phyloP scores from a whole-genome alignment of 192 early-diverging fungal genomes.

The Entomortierella lignicola region DNA sequence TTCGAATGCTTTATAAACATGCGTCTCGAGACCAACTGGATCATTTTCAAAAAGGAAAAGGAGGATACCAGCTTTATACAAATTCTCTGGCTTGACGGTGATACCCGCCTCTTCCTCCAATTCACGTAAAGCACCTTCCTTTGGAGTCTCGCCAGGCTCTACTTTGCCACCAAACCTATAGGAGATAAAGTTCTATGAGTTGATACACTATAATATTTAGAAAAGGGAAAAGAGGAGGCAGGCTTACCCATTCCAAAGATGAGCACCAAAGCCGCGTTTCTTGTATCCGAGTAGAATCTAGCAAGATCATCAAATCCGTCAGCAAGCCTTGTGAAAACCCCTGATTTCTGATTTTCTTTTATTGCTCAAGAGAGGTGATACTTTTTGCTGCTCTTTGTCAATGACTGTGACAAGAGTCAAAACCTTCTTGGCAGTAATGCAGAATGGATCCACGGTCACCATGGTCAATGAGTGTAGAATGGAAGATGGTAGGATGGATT shows the following conservation, averaged over 20 bases:
- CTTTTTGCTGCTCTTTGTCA: conserved; percentile 38
- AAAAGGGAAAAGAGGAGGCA: background rate
- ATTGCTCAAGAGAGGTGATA: too few relatives aligned
- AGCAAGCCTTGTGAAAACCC: too few relatives aligned
- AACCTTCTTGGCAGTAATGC: conserved; percentile 58
- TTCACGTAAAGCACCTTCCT: conserved; percentile 72
- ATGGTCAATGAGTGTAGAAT: background rate
- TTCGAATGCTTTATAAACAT: conserved; percentile 64
- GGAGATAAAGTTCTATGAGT: background rate
- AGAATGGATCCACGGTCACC: conserved; percentile 28
- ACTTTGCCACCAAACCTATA: conserved; percentile 83
- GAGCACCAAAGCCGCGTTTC: conserved; percentile 81
- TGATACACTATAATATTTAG: background rate
- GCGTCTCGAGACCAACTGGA: conserved; percentile 71
- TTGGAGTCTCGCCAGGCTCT: conserved; percentile 71
- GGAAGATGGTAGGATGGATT: background rate
- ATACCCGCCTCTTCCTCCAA: conserved; percentile 71
- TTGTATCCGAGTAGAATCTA: conserved; percentile 81
- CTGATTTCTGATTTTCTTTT: too few relatives aligned
- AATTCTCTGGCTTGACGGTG: conserved; percentile 34
- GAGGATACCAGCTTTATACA: conserved; percentile 66
- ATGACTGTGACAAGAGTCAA: conserved; percentile 60
- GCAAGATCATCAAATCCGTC: too few relatives aligned
- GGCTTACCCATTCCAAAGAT: conserved; percentile 71
- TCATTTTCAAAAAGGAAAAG: conserved; percentile 75